Base-by-base conservation (phyloP, 495 filamentous ascomycete species). In the Jackrogersella multiformis region DNA sequence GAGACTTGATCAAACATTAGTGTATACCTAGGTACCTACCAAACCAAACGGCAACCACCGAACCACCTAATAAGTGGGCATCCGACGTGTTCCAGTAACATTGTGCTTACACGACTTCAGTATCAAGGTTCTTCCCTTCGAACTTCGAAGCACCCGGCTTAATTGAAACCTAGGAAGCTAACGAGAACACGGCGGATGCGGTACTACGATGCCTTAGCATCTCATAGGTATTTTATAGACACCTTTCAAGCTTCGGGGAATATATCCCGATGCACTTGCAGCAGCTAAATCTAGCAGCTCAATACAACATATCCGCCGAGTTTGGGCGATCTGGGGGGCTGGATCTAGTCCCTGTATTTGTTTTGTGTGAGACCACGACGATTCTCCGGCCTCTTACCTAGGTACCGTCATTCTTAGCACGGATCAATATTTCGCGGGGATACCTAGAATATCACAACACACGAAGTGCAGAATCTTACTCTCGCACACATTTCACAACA, bases 261-360 rank as follows among this genome's bases (percentile, higher is more conserved):
- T 56, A 39, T 55, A 69, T 64, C 61, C 35, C n/a, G 61, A 59
- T 49, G 51, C 56, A 49, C 7, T 56, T 56, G 41, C 54, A 57
- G 38, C 61, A 57, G 38, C 61, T 62, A 13, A 54, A 66, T 70
- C 61, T 66, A 28, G 61, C 56, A 70, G 57, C 38, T 66, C 38
- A 12, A 51, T 41, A 21, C 56, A 13, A 35, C 42, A 49, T 23
- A 56, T 28, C 34, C 28, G 1, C 42, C 49, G 42, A 45, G 16
- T 56, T 61, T 16, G 44, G 56, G 30, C 51, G 39, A 65, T 46
- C 61, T 28, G 44, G 45, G 58, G n/a, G 51, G 45, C 20, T 61
- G 36, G 49, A 35, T 56, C 21, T n/a, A 26, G 45, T 55, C 4
- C 8, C 57, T 45, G 24, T 20, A 45, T 41, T 55, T 7, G 56